Percentiles rank a stretch among this genome's conserved stretches.
Evolutionary conservation across 2,329 filamentous ascomycete genomes (phyloP).

Genomic region (Xylogone sp.): DNA sequence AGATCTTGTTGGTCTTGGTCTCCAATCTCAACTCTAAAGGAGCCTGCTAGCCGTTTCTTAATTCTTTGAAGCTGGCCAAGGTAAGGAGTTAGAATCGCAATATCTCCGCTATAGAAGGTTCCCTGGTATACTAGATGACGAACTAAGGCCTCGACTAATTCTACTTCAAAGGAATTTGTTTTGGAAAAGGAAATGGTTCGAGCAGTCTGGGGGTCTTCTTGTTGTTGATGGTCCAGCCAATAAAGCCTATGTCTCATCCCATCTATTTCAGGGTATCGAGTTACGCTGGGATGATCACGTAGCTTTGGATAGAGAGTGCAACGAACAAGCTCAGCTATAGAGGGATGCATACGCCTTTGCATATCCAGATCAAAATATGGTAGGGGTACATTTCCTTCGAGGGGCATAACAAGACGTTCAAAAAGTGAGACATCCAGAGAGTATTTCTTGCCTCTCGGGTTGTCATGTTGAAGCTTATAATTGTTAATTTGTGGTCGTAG

Average conservation of each 20-base stretch:
- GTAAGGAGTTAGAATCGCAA: slow-evolving; percentile 69
- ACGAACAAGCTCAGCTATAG: slow-evolving; percentile 55
- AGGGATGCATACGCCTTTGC: slow-evolving; percentile 64
- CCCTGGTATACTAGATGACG: slow-evolving; percentile 65
- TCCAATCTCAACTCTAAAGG: slow-evolving; percentile 59
- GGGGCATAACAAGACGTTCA: slow-evolving; percentile 40
- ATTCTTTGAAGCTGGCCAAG: slow-evolving; percentile 58
- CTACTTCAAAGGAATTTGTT: slow-evolving; percentile 51
- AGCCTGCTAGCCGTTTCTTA: slow-evolving; percentile 36
- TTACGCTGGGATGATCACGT: slow-evolving; percentile 38
- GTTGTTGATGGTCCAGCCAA: slow-evolving; percentile 56
- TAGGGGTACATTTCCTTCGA: slow-evolving; percentile 30
- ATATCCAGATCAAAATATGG: slow-evolving; percentile 47
- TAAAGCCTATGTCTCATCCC: slow-evolving; percentile 53
- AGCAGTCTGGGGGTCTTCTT: slow-evolving; percentile 47
- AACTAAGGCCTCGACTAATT: slow-evolving; percentile 60
- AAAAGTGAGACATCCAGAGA: slow-evolving; percentile 45
- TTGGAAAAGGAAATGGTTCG: slow-evolving; percentile 50
- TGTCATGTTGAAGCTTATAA: slow-evolving; percentile 30
- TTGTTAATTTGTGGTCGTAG: slow-evolving; percentile 35
- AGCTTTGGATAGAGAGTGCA: slow-evolving; percentile 57
- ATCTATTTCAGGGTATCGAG: slow-evolving; percentile 41
- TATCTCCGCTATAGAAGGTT: slow-evolving; percentile 53
- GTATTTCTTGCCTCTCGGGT: slow-evolving; percentile 32
- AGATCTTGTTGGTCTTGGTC: slow-evolving; percentile 59